Evolutionary conservation across 2,329 filamentous ascomycete genomes (phyloP).

Genomic region (Anthostomella pinea): DNA sequence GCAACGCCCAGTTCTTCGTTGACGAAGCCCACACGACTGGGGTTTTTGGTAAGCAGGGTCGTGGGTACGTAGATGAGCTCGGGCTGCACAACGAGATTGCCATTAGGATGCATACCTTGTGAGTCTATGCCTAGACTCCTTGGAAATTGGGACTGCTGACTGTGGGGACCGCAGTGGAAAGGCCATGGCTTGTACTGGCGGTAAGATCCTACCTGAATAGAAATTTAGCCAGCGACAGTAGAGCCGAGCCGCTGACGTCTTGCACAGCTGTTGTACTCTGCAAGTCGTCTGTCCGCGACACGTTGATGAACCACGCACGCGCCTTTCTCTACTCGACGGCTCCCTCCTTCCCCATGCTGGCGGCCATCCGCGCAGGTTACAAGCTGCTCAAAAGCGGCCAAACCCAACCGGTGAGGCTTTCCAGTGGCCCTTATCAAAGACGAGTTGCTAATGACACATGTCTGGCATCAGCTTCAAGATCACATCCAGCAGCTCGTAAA

Average conservation of each 20-base stretch:
- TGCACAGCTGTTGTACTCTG: slow-evolving; percentile 22
- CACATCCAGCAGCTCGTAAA: slow-evolving; percentile 21
- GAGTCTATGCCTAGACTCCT: too few species aligned
- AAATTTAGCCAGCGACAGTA: slow-evolving; percentile 18
- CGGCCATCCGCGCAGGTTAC: slow-evolving; percentile 36
- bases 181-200: slow-evolving; percentile 41
- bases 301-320: slow-evolving; percentile 24
- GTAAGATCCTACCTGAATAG: slow-evolving; percentile 7
- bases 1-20: slow-evolving; percentile 48
- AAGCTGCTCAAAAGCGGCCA: slow-evolving; percentile 34
- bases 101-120: slow-evolving; percentile 49
- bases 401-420: slow-evolving; percentile 8
- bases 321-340: slow-evolving; percentile 41
- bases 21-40: slow-evolving; percentile 57
- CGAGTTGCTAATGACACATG: neutral
- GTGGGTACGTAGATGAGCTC: slow-evolving; percentile 46
- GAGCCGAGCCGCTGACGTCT: too few species aligned
- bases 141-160: too few species aligned
- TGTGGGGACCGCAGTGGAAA: too few species aligned
- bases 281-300: slow-evolving; percentile 9
- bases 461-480: slow-evolving; percentile 12
- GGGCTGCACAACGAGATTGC: slow-evolving; percentile 50
- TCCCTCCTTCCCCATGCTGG: slow-evolving; percentile 39
- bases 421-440: neutral
- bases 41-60: slow-evolving; percentile 45